A percentile compares a stretch with the other conserved stretches of the same genome.
Conservation (phyloP, 495 filamentous ascomycete genomes). For the Penicillium bialowiezense region DNA sequence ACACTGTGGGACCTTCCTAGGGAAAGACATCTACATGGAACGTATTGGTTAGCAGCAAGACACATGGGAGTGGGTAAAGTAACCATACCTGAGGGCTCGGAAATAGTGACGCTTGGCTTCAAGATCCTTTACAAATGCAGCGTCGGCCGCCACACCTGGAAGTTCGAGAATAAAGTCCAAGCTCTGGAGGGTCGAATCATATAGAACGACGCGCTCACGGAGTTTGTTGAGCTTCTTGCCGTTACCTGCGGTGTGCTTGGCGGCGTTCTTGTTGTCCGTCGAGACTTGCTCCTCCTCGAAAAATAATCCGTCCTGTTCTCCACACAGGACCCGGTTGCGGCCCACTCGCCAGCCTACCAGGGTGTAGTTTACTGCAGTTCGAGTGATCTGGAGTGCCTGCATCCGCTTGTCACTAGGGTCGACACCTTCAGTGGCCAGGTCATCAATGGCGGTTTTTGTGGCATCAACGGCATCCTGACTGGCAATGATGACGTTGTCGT, state of each 20-base stretch:
- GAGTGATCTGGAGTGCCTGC: slow-evolving; percentile 90
- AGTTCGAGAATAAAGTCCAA: slow-evolving; percentile 87
- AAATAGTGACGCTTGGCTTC: slow-evolving; percentile 81
- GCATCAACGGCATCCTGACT: slow-evolving; percentile 95
- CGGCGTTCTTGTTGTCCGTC: slow-evolving; percentile 40
- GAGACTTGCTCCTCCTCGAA: slow-evolving; percentile 53
- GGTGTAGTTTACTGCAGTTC: slow-evolving; percentile 88
- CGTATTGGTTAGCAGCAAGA: slow-evolving; percentile 4
- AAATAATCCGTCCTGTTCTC: slow-evolving; percentile 68
- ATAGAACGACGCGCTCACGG: slow-evolving; percentile 86
- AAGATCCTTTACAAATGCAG: slow-evolving; percentile 69
- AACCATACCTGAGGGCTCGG: slow-evolving; percentile 72
- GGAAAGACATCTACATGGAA: slow-evolving; percentile 64
- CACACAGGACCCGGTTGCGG: slow-evolving; percentile 84
- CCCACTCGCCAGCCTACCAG: slow-evolving; percentile 94
- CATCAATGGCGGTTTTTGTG: slow-evolving; percentile 88
- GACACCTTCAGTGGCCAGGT: slow-evolving; percentile 76
- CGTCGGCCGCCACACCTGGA: slow-evolving; percentile 86
- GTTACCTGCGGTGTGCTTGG: slow-evolving; percentile 59
- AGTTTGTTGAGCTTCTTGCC: slow-evolving; percentile 72
- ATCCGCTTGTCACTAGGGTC: slow-evolving; percentile 81
- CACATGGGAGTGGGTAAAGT: neutral
- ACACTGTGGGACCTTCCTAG: slow-evolving; percentile 83
- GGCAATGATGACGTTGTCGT: slow-evolving; percentile 84
- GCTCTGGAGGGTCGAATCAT: slow-evolving; percentile 85